Evolutionary conservation across 768 basidiomycete species (phyloP).

Genomic region (Holtermanniella nyarrowii): DNA sequence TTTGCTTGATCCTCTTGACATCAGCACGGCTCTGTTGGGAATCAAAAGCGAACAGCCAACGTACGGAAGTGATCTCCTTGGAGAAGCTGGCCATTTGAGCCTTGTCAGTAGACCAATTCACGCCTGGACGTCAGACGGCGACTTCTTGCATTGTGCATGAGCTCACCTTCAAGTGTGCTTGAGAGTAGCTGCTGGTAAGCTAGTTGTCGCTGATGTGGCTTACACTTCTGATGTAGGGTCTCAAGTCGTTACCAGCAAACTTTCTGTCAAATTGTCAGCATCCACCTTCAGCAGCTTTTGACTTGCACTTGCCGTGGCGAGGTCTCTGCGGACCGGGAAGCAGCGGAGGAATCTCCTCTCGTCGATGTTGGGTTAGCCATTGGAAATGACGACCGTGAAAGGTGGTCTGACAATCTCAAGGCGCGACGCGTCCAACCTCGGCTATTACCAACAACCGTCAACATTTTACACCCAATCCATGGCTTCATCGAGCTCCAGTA

Average conservation of each 20-base stretch:
- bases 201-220: not conserved
- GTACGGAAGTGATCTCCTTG: constrained; percentile 31
- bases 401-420: no score
- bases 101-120: constrained; percentile 20
- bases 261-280: constrained; percentile 2
- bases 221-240: constrained; percentile 26
- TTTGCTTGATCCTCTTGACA: constrained; percentile 23
- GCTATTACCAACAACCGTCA: not conserved
- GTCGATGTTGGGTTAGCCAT: no score
- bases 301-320: no score
- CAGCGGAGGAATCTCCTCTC: no score
- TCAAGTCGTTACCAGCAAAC: constrained; percentile 21
- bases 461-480: no score
- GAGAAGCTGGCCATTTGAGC: constrained; percentile 13
- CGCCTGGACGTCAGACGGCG: constrained; percentile 5
- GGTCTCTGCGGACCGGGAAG: no score
- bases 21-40: not conserved
- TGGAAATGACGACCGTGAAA: no score
- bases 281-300: no score
- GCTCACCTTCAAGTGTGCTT: constrained; percentile 15
- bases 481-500: not conserved
- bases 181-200: constrained; percentile 10
- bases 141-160: no score
- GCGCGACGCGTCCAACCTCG: not conserved
- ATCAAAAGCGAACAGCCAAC: constrained; percentile 1